Base-by-base conservation (phyloP, 2,329 filamentous ascomycete genomes). In the Penicillium sp. region DNA sequence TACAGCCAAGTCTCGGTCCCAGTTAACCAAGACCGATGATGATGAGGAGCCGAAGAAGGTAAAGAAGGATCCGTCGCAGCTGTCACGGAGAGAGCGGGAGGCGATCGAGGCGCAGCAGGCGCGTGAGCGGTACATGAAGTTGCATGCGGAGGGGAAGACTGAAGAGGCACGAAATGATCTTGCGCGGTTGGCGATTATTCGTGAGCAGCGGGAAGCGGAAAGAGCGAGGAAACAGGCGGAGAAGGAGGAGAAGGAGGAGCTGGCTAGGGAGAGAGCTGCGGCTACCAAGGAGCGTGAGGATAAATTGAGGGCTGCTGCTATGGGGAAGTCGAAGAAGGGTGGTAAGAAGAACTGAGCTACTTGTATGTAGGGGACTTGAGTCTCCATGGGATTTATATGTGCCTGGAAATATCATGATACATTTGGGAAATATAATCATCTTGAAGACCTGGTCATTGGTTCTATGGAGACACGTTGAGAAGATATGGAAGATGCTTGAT, bases 71-170 rank as follows among this genome's bases (percentile, higher is more conserved):
- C 66, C 68, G 33, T 72, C 72, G 23, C 81, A 87, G 66, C 72
- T 88, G 41, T 84, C 81, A 32, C 78, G 86, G 43, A 78, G 83
- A 27, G 86, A 88, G 75, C 75, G 84, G 18, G 86, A 97, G 75
- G 88, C 91, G 2, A 66, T 93, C 29, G 87, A 95, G 74, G 91
- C 91, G 1, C 85, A 87, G 55, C 87, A 92, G 68, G 89, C 89
- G 27, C 91, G 90, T 70, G 91, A 95, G 77, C 81, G 84, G 59
- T 96, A 95, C 67, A 82, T 89, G 77, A 95, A 95, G 74, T 72
- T 96, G 62, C 92, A 96, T 65, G 88, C 90, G 49, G 87, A 90
- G 66, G 92, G 92, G 64, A 97, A 97, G 83, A 97, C 93, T 39
- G 93, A 98, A 53, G 88, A 96, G 78, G 91, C 92, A 42, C 87